Percentiles rank a stretch among this genome's conserved stretches.
Conservation (phyloP, 805 yeast genomes). For the Debaryomyces hansenii region DNA sequence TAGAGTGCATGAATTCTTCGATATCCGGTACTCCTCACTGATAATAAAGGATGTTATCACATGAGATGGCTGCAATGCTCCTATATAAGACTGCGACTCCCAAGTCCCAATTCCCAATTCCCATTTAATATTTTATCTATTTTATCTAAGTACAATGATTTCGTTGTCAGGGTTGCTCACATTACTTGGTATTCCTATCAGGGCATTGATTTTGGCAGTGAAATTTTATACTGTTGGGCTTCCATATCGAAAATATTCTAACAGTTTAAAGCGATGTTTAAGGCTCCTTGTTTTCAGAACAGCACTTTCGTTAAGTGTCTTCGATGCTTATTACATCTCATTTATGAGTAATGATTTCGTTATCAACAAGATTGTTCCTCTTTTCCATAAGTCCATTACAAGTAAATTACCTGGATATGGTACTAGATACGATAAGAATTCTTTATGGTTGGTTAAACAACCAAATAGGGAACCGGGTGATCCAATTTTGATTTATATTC, state of each 20-base stretch:
- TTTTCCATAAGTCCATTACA: conserved; percentile 1
- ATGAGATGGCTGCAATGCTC: no score
- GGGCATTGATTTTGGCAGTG: conserved; percentile 7
- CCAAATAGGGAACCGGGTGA: conserved; percentile 21
- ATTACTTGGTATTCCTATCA: conserved; percentile 14
- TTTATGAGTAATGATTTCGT: conserved; percentile 9
- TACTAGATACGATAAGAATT: conserved; percentile 24
- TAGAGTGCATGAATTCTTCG: no score
- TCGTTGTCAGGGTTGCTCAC: conserved; percentile 1
- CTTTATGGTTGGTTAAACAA: conserved; percentile 35
- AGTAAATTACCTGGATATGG: conserved; percentile 31
- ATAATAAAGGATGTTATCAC: no score
- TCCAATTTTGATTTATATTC: conserved; percentile 34
- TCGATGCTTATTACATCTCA: conserved; percentile 11
- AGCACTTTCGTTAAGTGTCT: conserved; percentile 13
- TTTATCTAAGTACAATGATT: conserved; percentile 3
- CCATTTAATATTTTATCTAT: no score
- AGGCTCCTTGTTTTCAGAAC: conserved; percentile 13
- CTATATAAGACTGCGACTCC: no score
- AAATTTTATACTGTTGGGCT: conserved; percentile 1
- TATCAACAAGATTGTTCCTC: conserved; percentile 9
- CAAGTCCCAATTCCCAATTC: no score
- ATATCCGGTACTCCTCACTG: no score
- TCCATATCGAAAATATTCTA: conserved; percentile 10
- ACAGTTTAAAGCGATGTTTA: conserved; percentile 10